phyloP scores from a whole-genome alignment of 129 eudicot species.

The Ambrosia artemisiifolia region DNA sequence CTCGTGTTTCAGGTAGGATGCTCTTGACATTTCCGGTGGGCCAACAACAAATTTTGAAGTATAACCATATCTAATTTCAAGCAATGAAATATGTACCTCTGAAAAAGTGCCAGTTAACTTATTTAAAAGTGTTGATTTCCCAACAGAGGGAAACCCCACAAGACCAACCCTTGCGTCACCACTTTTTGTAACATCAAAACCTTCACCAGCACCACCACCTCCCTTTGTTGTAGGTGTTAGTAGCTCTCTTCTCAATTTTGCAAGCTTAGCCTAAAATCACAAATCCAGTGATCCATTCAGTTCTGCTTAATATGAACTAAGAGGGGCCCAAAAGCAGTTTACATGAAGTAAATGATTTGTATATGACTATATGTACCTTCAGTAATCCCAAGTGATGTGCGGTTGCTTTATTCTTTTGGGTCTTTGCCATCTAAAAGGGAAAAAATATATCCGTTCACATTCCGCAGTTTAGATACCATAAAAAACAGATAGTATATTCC shows the following conservation, averaged over 20 bases:
- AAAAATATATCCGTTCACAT: slow-evolving; percentile 7
- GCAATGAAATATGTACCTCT: slow-evolving; percentile 54
- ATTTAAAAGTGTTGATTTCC: slow-evolving; percentile 89
- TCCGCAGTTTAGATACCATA: neutral
- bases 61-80: neutral
- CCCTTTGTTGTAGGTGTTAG: slow-evolving; percentile 88
- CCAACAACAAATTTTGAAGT: neutral
- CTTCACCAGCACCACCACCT: slow-evolving; percentile 99
- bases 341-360: neutral
- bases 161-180: slow-evolving; percentile 98
- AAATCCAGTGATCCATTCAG: slow-evolving; percentile 13
- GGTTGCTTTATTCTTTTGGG: slow-evolving; percentile 98
- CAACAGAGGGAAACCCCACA: slow-evolving; percentile 98
- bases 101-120: slow-evolving; percentile 96
- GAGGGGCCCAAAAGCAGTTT: neutral
- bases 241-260: slow-evolving; percentile 91
- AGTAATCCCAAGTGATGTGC: slow-evolving; percentile 96
- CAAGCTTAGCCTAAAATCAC: slow-evolving; percentile 79
- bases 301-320: slow-evolving; percentile 5
- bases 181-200: slow-evolving; percentile 99
- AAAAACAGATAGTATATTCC: neutral
- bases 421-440: slow-evolving; percentile 80
- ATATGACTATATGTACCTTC: slow-evolving; percentile 79
- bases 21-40: neutral
- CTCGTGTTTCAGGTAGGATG: neutral